Evolutionary conservation across 371 early-diverging fungal species (phyloP).

Genomic region (Mortierella sp.): DNA sequence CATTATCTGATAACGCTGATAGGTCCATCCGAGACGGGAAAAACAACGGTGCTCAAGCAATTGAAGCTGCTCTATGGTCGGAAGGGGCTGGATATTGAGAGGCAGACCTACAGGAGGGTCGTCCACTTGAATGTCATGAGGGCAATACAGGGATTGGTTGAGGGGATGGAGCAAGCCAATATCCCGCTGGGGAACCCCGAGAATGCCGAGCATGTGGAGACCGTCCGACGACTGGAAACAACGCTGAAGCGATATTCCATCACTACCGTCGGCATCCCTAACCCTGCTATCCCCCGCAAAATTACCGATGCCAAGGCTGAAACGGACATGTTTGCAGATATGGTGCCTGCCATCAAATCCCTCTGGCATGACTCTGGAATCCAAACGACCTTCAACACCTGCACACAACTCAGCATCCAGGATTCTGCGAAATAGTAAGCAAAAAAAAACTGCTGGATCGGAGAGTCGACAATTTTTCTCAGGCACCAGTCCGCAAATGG

Average conservation of each 20-base stretch:
- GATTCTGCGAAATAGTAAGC: constrained; percentile 64
- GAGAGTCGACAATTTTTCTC: background rate
- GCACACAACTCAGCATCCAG: constrained; percentile 55
- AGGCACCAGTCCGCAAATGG: background rate
- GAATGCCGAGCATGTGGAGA: constrained; percentile 57
- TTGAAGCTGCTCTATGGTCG: constrained; percentile 61
- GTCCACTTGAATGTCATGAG: constrained; percentile 61
- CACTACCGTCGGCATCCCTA: constrained; percentile 35
- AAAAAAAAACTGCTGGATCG: background rate
- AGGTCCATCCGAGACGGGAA: constrained; percentile 64
- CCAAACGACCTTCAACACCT: constrained; percentile 37
- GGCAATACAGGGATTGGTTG: constrained; percentile 56
- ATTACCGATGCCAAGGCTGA: constrained; percentile 59
- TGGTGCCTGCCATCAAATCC: constrained; percentile 58
- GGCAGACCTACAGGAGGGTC: constrained; percentile 57
- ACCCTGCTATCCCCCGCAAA: constrained; percentile 61
- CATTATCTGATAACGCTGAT: background rate
- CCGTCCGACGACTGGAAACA: constrained; percentile 40
- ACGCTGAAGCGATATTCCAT: constrained; percentile 50
- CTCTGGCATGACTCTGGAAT: constrained; percentile 60
- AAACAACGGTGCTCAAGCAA: constrained; percentile 63
- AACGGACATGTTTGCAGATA: constrained; percentile 54
- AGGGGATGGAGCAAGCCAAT: constrained; percentile 37
- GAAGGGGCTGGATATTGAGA: constrained; percentile 56
- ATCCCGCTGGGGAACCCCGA: constrained; percentile 36